Base-by-base conservation (phyloP, 768 basidiomycete genomes). In the Psilocybe tampanensis region DNA sequence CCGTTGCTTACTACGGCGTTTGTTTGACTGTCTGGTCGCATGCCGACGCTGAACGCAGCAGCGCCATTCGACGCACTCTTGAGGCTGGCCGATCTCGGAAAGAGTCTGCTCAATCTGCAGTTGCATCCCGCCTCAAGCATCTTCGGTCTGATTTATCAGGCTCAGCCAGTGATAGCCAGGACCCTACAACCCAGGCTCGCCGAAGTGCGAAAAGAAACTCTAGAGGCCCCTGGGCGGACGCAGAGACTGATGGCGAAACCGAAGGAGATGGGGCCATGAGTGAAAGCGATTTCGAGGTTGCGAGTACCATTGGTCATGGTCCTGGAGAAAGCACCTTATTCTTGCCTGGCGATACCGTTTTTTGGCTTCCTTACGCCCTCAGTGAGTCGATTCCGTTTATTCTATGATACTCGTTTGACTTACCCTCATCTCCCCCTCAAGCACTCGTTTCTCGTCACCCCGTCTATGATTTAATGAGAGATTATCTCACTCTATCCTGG, bases 1-100 rank as follows among this genome's bases (percentile, higher is more conserved):
- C 78, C 22, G 70, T 92, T 59, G 86, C 89, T 8, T 96, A 93
- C 69, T 86, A 97, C 67, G 94, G 94, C 45, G 94, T 96, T 34
- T 94, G 93, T 63, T 79, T 98, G 57, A 94, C 94, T 1, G 93
- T 97, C 1, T 98, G 94, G 94, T 94, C 92, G 3, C 94, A 95
- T 66, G 94, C 94, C 18, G 95, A 98, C 67, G 87, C 88, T 0
- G 89, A 94, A 64, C 86, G 94, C 47, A 88, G 89, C 53, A 81
- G 79, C 13, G 94, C 94, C 1, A 95, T 95, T 64, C 86, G 93
- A 19, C 82, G 88, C 48, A 91, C 90, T 7, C 80, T 92, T 47
- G 92, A 93, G 68, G 88, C 88, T 0, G 85, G 88, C 47, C 85
- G 90, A 44, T 85, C 81, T 41, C 85, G 90, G 53, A 90, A 91